Base-by-base conservation (phyloP, 352 stramenopile genomes). In the Globisporangium acanthophoron region DNA sequence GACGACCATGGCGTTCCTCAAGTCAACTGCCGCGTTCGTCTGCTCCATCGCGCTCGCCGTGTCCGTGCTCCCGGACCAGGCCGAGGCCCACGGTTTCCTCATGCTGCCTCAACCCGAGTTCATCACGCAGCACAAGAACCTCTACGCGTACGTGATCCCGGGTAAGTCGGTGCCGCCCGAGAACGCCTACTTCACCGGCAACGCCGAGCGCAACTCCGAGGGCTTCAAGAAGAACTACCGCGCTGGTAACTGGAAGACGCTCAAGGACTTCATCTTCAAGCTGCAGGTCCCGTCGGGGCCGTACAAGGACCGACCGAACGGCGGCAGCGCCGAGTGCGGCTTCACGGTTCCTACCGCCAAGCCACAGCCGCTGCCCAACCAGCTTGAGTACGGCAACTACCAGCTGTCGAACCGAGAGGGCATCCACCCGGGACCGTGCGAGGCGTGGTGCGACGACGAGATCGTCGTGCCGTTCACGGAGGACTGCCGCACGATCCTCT, bases 381-480 rank as follows among this genome's bases (percentile, higher is more conserved):
- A 37, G 33, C 33, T 37, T 11, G 33, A 37, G 33, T 37, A 37
- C 33, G 33, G 33, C 33, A 37, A 37, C 33, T 37, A 37, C 33
- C 5, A 11, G 33, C 33, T 37, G 33, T 37, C 33, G 33, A 37
- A 37, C 33, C 33, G 33, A 9, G 33, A 67, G 16, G 70, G 71
- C 54, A 75, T 62, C 54, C 67, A 80, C 65, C 66, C 33, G 12
- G 71, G 69, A 16, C 69, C 71, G n/a, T 80, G 71, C 21, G 71
- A 80, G 64, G 64, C 63, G 13, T 80, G 69, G 66, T 80, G 69
- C 46, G 71, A 80, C 37, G 44, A 80, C 54, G 67, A 74, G 31
- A 70, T 80, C 20, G 66, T 69, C 8, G 35, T 80, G 16, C 60
- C 60, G n/a, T 74, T 75, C 50, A 69, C 66, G 5, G 59, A 57